Evolutionary conservation across 371 early-diverging fungal genomes (phyloP), one percentile per base, ranked within the genome.

Genomic region (Chytridium lagenaria): DNA sequence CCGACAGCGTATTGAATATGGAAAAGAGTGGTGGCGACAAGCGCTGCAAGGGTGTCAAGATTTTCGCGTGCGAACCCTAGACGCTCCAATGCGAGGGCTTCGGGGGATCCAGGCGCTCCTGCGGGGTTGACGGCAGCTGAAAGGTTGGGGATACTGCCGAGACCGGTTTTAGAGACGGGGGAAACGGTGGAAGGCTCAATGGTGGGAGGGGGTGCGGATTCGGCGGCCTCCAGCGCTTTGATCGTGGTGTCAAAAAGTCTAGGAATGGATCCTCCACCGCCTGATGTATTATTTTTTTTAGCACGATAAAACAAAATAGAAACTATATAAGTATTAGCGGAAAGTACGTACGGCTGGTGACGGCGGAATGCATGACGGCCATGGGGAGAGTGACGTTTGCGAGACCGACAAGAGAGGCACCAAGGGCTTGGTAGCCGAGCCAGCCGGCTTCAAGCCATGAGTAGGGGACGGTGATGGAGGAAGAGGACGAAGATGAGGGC

Each of bases 31-130:
- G 63, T 44, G 19, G 77, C 71, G 2, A 76, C 77, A 31, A 76
- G 64, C 28, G 77, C 77, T 12, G 77, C 77, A 44, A 76, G 72
- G 31, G 77, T 72, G 52, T 76, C 77, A 31, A 76, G 66, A 44
- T 71, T 72, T 50, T 68, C 71, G 2, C 61, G 40, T n/a, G 76
- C 76, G 68, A 36, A 38, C 3, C 50, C 38, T 39, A 71, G 61
- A 19, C 68, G 59, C 26, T 66, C 66, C n/a, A 30, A 2, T 2
- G 66, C 66, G 15, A 66, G 30, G 23, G 40, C n/a, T 51, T 51
- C 68, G 19, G 38, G 67, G 3, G 70, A 30, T 1, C 19, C 37
- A 22, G 59, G 39, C 44, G 22, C 26, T 38, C 22, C n/a, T 16
- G 61, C 22, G 19, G 52, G 77, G 23, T 2, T 38, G 55, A 40